Evolutionary conservation across 2,329 filamentous ascomycete genomes (phyloP).

Genomic region (Achaetomium macrosporum): DNA sequence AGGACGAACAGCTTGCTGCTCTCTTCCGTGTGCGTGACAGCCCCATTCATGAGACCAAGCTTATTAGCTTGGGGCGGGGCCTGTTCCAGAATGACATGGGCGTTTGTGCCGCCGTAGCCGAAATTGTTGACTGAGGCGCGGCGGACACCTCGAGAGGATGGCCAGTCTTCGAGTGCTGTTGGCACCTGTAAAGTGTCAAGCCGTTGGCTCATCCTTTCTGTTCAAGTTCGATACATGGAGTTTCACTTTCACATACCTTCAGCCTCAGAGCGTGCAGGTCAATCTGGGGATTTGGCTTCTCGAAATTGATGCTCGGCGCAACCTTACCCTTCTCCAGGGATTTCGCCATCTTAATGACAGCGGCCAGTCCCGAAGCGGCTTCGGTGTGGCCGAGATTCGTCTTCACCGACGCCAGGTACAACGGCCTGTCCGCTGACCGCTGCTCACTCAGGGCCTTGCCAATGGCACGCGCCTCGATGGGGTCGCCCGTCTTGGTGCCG

Average conservation of each 20-base stretch:
- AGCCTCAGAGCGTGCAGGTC: conserved; percentile 28
- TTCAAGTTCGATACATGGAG: background rate
- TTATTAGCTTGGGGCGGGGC: background rate
- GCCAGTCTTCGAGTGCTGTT: conserved; percentile 23
- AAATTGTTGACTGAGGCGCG: conserved; percentile 32
- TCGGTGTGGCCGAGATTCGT: conserved; percentile 34
- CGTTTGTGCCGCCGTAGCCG: conserved; percentile 29
- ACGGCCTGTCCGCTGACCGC: conserved; percentile 17
- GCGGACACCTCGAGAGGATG: conserved; percentile 17
- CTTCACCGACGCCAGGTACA: conserved; percentile 19
- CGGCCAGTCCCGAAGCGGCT: conserved; percentile 32
- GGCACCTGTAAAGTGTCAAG: conserved; percentile 14
- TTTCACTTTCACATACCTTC: conserved; percentile 22
- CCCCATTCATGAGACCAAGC: conserved; percentile 28
- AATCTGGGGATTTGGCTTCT: conserved; percentile 25
- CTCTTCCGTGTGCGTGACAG: conserved; percentile 21
- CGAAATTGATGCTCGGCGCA: conserved; percentile 30
- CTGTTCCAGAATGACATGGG: conserved; percentile 34
- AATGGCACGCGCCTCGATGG: conserved; percentile 24
- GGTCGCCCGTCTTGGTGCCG: conserved; percentile 34
- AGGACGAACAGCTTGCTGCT: background rate
- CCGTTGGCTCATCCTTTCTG: background rate
- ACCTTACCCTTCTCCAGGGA: conserved; percentile 29
- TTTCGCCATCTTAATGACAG: conserved; percentile 31
- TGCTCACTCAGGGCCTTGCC: conserved; percentile 13